Evolutionary conservation across 495 filamentous ascomycete species (phyloP), one percentile per base, ranked within the genome.

Genomic region (Mycothermus thermophilus): DNA sequence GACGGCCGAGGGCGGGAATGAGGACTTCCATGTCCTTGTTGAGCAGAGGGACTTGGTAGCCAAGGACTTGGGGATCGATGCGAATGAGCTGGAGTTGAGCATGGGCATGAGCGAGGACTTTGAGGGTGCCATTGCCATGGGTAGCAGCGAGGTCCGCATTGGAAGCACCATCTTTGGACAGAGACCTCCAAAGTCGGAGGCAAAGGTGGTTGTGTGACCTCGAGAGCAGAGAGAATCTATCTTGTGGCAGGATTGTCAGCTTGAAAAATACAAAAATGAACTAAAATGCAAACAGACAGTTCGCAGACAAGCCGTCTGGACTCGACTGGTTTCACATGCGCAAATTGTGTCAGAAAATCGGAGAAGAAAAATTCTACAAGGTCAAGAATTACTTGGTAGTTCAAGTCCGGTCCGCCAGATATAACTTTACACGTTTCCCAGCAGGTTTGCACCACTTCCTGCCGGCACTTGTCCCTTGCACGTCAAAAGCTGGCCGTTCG

Each of bases 61-160:
- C 1, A 50, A 52, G 50, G 63, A 70, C 39, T 48, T 77, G 8
- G 59, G 62, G 0, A 21, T 61, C 14, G 51, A 54, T 3, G 14
- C 37, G 22, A 47, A 39, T 4, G 17, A 41, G 25, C 46, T 77
- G 32, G 74, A 75, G 59, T 44, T 75, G 44, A 76, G 72, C 43
- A 77, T 77, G 73, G 74, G 73, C 3, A 97, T 97, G 90, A 93
- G 85, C 54, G 73, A 75, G 49, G 90, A 97, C 63, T 97, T 82
- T 54, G 92, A 96, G 61, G 80, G 78, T 1, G 90, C 88, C 10
- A 80, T 97, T 56, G 55, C 50, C 11, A 58, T 79, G 60, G 90
- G 92, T 0, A 92, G 85, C 63, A 71, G 74, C 44, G 83, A 96
- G 67, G 87, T 97, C n/a, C 66, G 90, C n/a, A 74, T 97, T 13